Evolutionary conservation across 2,329 filamentous ascomycete genomes (phyloP).

Genomic region (Meredithiella fracta): DNA sequence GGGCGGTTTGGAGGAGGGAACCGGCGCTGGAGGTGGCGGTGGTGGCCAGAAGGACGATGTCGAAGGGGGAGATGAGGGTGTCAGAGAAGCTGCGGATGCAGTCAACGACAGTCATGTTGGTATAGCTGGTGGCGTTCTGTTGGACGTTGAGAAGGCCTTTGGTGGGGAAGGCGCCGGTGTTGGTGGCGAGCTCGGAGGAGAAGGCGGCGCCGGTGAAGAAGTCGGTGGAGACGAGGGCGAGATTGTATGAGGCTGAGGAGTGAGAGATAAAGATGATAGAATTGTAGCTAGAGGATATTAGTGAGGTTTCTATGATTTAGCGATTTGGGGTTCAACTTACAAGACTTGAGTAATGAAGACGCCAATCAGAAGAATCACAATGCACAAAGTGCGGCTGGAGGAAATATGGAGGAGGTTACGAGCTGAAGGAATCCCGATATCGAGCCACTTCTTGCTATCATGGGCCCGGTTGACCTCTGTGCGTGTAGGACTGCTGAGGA

Average conservation of each 20-base stretch:
- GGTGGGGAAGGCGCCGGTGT: slow-evolving; percentile 16
- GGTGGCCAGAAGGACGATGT: slow-evolving; percentile 23
- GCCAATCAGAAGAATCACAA: slow-evolving; percentile 24
- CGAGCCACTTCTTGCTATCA: slow-evolving; percentile 29
- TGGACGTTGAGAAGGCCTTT: slow-evolving; percentile 20
- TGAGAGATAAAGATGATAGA: slow-evolving; percentile 30
- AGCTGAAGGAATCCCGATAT: slow-evolving; percentile 37
- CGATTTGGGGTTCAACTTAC: slow-evolving; percentile 21
- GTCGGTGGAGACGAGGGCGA: slow-evolving; percentile 22
- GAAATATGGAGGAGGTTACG: slow-evolving; percentile 32
- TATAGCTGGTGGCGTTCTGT: slow-evolving; percentile 17
- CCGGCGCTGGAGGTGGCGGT: slow-evolving; percentile 8
- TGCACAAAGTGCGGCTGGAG: slow-evolving; percentile 24
- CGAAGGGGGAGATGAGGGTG: slow-evolving; percentile 21
- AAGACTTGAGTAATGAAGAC: slow-evolving; percentile 33
- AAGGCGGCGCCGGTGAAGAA: slow-evolving; percentile 25
- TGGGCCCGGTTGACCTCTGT: slow-evolving; percentile 32
- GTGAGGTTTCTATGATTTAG: not conserved
- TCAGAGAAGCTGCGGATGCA: slow-evolving; percentile 22
- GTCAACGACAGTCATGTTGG: slow-evolving; percentile 20
- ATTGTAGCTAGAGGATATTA: slow-evolving; percentile 26
- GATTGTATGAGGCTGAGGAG: slow-evolving; percentile 20
- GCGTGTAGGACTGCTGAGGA: slow-evolving; percentile 37
- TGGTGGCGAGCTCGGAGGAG: slow-evolving; percentile 20
- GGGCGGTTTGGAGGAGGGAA: slow-evolving; percentile 21